Base-by-base conservation (phyloP, 2,329 filamentous ascomycete species). In the Colletotrichum sp. region DNA sequence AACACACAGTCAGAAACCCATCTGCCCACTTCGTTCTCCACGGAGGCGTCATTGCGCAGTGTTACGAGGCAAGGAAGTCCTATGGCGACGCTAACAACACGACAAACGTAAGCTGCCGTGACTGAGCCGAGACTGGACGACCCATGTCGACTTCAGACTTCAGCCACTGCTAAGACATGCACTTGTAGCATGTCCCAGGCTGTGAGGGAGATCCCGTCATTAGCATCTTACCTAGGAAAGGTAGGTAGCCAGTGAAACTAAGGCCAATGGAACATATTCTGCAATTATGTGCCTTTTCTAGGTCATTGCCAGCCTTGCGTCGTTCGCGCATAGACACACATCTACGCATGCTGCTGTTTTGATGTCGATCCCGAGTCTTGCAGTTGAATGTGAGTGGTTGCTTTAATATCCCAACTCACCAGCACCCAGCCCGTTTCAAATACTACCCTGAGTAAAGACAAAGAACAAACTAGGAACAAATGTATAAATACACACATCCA, bases 41-140 rank as follows among this genome's bases (percentile, higher is more conserved):
- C 68, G 60, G 28, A 32, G 30, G 68, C 68, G 69, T 75, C 72
- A 72, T 75, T 71, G 55, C 69, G 62, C 62, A 28, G 55, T 32
- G 68, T 43, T 71, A 43, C 39, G 69, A 75, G 56, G 25, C 61
- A 55, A 67, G 32, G 39, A 43, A 72, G 25, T 32, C 52, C 32
- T 48, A 32, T 55, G 55, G 34, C 56, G 61, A 72, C 73, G 43
- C 62, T 72, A 62, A 64, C 55, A 56, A 60, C 15, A 43, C 62
- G 61, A 39, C 62, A 75, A 67, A 71, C 55, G 68, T 61, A 74
- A 71, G 52, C 66, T 66, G 52, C 25, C 36, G 36, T 27, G 34
- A 16, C 8, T 32, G 32, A 43, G 73, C 69, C 73, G 67, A 67
- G 73, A 32, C 61, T 55, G 18, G 30, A 36, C n/a, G 18, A 34